Evolutionary conservation across 2,329 filamentous ascomycete genomes (phyloP), one percentile per base, ranked within the genome.

Genomic region (Fusarium sp.): DNA sequence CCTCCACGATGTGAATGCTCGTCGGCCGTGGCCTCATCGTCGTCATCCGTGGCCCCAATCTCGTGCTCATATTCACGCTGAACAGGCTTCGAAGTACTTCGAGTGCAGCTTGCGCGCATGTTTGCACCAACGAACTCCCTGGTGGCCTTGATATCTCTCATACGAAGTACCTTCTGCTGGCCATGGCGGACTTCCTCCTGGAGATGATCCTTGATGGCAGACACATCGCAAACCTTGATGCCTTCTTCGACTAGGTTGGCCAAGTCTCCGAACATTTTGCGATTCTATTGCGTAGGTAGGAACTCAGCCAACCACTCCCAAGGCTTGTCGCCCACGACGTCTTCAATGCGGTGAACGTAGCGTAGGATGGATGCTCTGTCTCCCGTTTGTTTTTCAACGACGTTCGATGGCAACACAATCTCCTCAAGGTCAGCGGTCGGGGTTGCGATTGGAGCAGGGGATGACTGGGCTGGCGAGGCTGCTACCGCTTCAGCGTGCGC

Each of bases 221-320:
- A 22, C 9, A 41, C 26, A 14, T 28, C 20, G 4, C 48, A 51
- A 35, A 51, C 39, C n/a, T 41, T 35, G 39, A 9, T 48, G 20
- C 36, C 63, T 20, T 62, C 30, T 41, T 69, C 66, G 9, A 35
- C n/a, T 18, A 62, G 26, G 10, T 39, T 62, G 48, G 63, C 66
- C 9, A 69, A 38, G 41, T n/a, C 36, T 20, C 24, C 42, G 6
- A 69, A 35, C 48, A 69, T 28, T 8, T 42, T 35, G 36, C 47
- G 42, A 44, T 38, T 38, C 66, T 69, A 69, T n/a, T 30, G 55
- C 48, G 44, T 55, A 22, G 55, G 45, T 13, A 39, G 36, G 26
- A 55, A 35, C 36, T 45, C 63, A 3, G 28, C 15, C 9, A 69
- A 15, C 66, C 66, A 69, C 12, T 69, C 55, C 66, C 66, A 69